These are phyloP conservation scores for Castanea crenata DNA, from an alignment of 306 rosid genomes.

Conservation along the genomic window DNA sequence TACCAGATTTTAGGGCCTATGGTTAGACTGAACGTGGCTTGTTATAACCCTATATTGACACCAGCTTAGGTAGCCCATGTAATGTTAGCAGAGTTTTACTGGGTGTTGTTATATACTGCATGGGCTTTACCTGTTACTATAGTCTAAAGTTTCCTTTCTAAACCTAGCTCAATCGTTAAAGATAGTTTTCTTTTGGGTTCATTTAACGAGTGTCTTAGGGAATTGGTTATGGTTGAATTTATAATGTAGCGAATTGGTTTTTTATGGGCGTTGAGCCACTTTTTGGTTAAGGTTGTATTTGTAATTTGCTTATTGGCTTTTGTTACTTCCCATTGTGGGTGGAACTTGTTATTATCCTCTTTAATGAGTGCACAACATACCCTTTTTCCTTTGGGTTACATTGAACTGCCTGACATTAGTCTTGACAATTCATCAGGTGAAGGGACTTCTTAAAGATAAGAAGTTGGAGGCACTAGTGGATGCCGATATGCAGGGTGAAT, in stretches of 20 bases:
- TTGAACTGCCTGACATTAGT: conserved; percentile 14
- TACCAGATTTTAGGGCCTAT: neutral
- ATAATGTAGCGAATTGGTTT: too few relatives aligned
- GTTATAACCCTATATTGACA: neutral
- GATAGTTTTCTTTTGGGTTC: neutral
- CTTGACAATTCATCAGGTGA: conserved; percentile 58
- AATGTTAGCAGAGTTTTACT: neutral
- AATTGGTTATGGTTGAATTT: too few relatives aligned
- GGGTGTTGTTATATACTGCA: neutral
- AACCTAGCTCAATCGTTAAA: neutral
- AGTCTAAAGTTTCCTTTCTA: neutral
- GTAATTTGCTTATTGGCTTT: too few relatives aligned
- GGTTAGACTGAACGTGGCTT: too few relatives aligned
- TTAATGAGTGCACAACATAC: too few relatives aligned
- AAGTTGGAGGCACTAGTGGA: conserved; percentile 74
- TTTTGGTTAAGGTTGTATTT: too few relatives aligned
- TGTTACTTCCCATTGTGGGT: too few relatives aligned
- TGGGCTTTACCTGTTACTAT: neutral
- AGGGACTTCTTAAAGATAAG: conserved; percentile 75
- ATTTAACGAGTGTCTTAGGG: too few relatives aligned
- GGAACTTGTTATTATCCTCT: too few relatives aligned
- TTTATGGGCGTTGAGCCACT: too few relatives aligned
- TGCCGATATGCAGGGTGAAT: conserved; percentile 63
- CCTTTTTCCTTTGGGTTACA: neutral
- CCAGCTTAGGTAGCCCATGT: neutral